phyloP scores from a whole-genome alignment of 2,329 filamentous ascomycete genomes.

The Ascochyta rabiei region DNA sequence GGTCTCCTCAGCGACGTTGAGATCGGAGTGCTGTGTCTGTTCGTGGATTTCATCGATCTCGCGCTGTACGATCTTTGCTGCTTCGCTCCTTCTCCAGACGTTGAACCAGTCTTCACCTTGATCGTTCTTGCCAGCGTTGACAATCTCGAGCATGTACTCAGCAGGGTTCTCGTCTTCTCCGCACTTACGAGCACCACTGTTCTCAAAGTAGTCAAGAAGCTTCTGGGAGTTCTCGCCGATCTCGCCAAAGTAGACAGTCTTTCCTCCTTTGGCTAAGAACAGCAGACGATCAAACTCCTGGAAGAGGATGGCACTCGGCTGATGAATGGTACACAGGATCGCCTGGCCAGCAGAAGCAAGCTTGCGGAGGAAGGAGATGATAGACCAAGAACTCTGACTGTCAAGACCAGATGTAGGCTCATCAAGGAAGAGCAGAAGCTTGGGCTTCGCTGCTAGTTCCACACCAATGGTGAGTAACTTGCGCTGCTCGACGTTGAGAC shows the following conservation, averaged over 20 bases:
- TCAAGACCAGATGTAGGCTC: slow-evolving; percentile 67
- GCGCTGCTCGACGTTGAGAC: slow-evolving; percentile 71
- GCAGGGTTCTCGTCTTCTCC: slow-evolving; percentile 71
- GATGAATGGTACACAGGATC: slow-evolving; percentile 56
- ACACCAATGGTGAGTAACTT: slow-evolving; percentile 76
- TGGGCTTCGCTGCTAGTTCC: slow-evolving; percentile 72
- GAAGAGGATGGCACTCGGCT: slow-evolving; percentile 54
- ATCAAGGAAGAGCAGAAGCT: slow-evolving; percentile 66
- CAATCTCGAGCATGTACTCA: slow-evolving; percentile 72
- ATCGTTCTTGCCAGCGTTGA: slow-evolving; percentile 42
- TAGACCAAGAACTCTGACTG: slow-evolving; percentile 63
- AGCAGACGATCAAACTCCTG: slow-evolving; percentile 54
- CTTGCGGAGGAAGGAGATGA: slow-evolving; percentile 66
- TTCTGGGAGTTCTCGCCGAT: slow-evolving; percentile 51
- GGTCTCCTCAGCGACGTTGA: slow-evolving; percentile 39
- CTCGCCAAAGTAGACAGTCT: slow-evolving; percentile 57
- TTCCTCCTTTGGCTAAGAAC: slow-evolving; percentile 52
- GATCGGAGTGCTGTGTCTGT: slow-evolving; percentile 37
- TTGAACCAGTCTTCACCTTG: slow-evolving; percentile 48
- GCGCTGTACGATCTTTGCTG: slow-evolving; percentile 35
- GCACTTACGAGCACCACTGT: slow-evolving; percentile 66
- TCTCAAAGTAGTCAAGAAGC: slow-evolving; percentile 62
- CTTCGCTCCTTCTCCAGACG: slow-evolving; percentile 45
- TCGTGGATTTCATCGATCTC: slow-evolving; percentile 51
- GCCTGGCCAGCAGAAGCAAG: slow-evolving; percentile 58